Conservation (phyloP, 495 filamentous ascomycete genomes). For the Tetracladium marchalianum region DNA sequence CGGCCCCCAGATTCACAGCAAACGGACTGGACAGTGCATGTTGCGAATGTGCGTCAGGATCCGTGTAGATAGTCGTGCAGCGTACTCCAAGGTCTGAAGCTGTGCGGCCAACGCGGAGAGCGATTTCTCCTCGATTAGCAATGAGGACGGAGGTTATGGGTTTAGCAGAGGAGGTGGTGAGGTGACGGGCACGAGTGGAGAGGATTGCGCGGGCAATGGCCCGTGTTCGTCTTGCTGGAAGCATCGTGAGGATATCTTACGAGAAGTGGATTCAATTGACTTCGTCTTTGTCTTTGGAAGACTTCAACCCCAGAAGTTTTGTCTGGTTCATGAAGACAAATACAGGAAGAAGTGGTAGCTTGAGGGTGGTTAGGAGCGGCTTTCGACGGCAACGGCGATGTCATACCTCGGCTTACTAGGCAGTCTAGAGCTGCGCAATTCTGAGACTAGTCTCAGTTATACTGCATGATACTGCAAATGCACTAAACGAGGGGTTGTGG, state of each 20-base stretch:
- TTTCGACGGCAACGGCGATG: too few relatives aligned
- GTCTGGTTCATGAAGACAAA: too few relatives aligned
- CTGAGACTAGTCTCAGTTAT: too few relatives aligned
- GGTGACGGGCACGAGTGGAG: constrained; percentile 2
- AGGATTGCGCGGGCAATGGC: constrained; percentile 13
- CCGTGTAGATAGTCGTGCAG: constrained; percentile 91
- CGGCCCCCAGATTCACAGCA: constrained; percentile 70
- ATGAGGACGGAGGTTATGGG: constrained; percentile 83
- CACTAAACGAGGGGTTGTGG: too few relatives aligned
- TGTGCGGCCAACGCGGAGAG: constrained; percentile 81
- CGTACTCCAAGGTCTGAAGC: constrained; percentile 81
- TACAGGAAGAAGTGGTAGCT: too few relatives aligned
- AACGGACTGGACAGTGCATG: constrained; percentile 80
- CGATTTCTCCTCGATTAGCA: constrained; percentile 95
- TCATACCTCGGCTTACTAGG: too few relatives aligned
- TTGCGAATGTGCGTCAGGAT: constrained; percentile 77
- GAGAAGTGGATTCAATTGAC: too few relatives aligned
- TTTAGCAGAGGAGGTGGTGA: constrained; percentile 11
- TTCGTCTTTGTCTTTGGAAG: too few relatives aligned
- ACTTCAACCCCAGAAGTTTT: too few relatives aligned
- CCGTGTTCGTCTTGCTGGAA: constrained; percentile 14
- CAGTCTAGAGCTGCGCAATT: too few relatives aligned
- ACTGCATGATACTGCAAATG: too few relatives aligned
- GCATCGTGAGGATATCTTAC: constrained; percentile 7
- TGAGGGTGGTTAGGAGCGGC: too few relatives aligned